Evolutionary conservation across 202 grass and related monocot genomes (phyloP), one percentile per base, ranked within the genome.

Genomic region (Setaria italica): DNA sequence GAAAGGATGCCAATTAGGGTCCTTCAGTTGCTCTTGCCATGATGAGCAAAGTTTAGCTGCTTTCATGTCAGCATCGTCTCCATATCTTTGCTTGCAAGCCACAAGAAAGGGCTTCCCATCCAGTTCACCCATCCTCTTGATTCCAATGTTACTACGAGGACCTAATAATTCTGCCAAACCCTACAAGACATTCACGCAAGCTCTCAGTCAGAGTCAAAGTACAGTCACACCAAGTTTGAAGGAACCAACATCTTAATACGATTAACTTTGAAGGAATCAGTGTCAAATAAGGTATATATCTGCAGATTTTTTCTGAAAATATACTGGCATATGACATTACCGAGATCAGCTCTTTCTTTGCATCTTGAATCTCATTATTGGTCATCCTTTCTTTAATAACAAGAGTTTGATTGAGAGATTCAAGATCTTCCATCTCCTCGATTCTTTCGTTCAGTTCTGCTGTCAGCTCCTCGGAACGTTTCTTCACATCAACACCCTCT

Each of bases 51-150:
- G 19, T 78, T 81, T 35, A 89, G 45, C 35, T 17, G 81, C 94
- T 75, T 89, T 79, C 10, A 67, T 0, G 17, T 83, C 81, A 6
- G 84, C 77, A 62, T 89, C 74, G 0, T 2, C 14, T 72, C 72
- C 78, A 69, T 68, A 90, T 35, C 63, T 91, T 80, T 77, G 48
- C 55, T 84, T 82, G 74, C 83, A 92, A 76, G 83, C 75, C 47
- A 2, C 25, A 46, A 63, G 0, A 68, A 91, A 91, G 17, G 89
- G 81, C 12, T 81, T 89, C 17, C 15, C 48, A 39, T 91, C 84
- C n/a, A 93, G 66, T 67, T 93, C 91, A 67, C 93, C 94, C 94
- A 95, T 93, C 62, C 84, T 93, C 86, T 89, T 95, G 74, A 93
- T 74, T 64, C 34, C 55, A 70, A 95, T 91, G 54, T 19, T 84